Conservation (phyloP, 2,329 filamentous ascomycete genomes). For the Alternaria conjuncta region DNA sequence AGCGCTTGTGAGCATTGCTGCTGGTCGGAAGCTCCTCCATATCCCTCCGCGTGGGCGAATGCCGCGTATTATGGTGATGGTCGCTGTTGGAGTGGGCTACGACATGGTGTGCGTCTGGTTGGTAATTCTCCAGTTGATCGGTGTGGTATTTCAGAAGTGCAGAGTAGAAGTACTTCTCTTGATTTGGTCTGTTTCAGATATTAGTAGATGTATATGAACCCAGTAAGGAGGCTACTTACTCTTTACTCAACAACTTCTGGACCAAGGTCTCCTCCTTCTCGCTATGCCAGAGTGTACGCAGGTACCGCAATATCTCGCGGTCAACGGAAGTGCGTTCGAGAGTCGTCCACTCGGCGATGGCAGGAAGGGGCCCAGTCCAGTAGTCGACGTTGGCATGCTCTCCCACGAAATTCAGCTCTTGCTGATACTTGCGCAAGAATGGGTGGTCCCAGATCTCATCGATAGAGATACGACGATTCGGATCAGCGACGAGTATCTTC, state of each 20-base stretch:
- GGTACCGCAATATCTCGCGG: constrained; percentile 78
- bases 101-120: constrained; percentile 65
- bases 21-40: constrained; percentile 44
- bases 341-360: constrained; percentile 67
- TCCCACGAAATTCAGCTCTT: constrained; percentile 70
- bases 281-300: constrained; percentile 91
- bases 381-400: constrained; percentile 58
- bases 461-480: constrained; percentile 78
- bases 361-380: constrained; percentile 61
- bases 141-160: constrained; percentile 82
- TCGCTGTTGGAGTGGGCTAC: constrained; percentile 88
- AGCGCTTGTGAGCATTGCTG: constrained; percentile 47
- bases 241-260: constrained; percentile 64
- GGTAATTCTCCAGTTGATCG: constrained; percentile 84
- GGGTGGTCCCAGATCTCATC: constrained; percentile 85
- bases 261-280: constrained; percentile 75
- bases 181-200: constrained; percentile 68
- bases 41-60: constrained; percentile 31
- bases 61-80: constrained; percentile 65
- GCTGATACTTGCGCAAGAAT: constrained; percentile 81
- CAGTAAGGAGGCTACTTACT: constrained; percentile 38
- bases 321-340: constrained; percentile 74
- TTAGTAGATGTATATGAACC: neutral
- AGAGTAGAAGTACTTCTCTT: constrained; percentile 93
- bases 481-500: constrained; percentile 79